Percentiles rank a stretch among this genome's conserved stretches.
Evolutionary conservation across 169 alveolate species (phyloP).

Genomic region (Condylostoma magnum): DNA sequence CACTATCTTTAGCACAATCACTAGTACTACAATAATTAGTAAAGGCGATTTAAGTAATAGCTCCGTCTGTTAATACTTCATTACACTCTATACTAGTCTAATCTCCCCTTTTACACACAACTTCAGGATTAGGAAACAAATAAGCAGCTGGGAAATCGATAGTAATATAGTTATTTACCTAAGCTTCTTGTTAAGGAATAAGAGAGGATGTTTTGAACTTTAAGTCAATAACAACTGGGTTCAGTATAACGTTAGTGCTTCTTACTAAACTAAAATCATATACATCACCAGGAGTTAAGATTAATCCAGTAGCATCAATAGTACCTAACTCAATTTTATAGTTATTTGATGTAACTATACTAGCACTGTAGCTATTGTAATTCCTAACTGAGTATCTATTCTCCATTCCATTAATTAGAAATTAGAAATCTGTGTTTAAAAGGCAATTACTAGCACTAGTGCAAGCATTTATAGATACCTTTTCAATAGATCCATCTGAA

Average conservation of each 20-base stretch:
- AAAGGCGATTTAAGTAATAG: neutral
- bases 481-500: neutral
- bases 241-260: neutral
- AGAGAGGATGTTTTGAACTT: neutral
- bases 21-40: neutral
- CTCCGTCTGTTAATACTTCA: neutral
- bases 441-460: neutral
- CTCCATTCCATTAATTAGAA: too few relatives aligned
- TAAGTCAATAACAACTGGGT: neutral
- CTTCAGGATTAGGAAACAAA: neutral
- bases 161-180: neutral
- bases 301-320: neutral
- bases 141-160: neutral
- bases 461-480: neutral
- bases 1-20: neutral
- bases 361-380: too few relatives aligned
- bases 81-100: neutral
- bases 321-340: slow-evolving; percentile 1
- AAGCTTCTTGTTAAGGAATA: neutral
- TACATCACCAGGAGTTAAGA: neutral
- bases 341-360: neutral
- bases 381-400: too few relatives aligned
- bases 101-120: neutral
- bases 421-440: neutral
- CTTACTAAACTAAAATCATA: neutral